These are phyloP conservation scores for Echeveria elegans DNA, from an alignment of 164 flowering plant genomes.

Conservation along the genomic window DNA sequence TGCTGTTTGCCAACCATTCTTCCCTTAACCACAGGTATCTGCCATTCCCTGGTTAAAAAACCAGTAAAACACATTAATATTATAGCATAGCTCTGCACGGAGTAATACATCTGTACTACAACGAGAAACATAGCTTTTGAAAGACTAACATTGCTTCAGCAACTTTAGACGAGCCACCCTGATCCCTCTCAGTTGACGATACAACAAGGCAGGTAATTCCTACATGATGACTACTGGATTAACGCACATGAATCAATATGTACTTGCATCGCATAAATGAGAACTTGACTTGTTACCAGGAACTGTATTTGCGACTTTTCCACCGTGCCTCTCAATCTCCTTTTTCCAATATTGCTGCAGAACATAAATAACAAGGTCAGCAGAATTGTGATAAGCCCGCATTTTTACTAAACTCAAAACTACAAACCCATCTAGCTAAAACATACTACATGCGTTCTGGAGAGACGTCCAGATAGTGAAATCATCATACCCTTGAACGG, in stretches of 20 bases:
- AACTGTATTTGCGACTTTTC: constrained; percentile 46
- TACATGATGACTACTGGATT: neutral
- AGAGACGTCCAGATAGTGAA: constrained; percentile 57
- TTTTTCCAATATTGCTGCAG: constrained; percentile 53
- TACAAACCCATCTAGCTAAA: neutral
- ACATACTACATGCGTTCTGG: constrained; percentile 56
- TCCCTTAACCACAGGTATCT: constrained; percentile 61
- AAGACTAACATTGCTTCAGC: constrained; percentile 63
- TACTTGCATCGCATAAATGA: neutral
- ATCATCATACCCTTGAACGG: constrained; percentile 55
- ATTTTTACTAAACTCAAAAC: too few relatives aligned
- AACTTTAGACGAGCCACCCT: constrained; percentile 62
- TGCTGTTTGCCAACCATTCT: constrained; percentile 66
- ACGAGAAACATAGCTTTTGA: neutral
- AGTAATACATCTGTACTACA: too few relatives aligned
- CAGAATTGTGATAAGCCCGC: too few relatives aligned
- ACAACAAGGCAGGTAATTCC: constrained; percentile 63
- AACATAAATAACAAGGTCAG: neutral
- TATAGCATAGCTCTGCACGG: too few relatives aligned
- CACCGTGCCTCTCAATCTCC: constrained; percentile 64
- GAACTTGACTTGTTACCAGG: constrained; percentile 20
- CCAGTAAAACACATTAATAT: too few relatives aligned
- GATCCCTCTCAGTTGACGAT: constrained; percentile 57
- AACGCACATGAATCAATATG: neutral
- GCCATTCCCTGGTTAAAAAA: constrained; percentile 35